Percentiles rank a stretch among this genome's conserved stretches.
Conservation (phyloP, 352 stramenopile genomes). For the Albugo laibachii region DNA sequence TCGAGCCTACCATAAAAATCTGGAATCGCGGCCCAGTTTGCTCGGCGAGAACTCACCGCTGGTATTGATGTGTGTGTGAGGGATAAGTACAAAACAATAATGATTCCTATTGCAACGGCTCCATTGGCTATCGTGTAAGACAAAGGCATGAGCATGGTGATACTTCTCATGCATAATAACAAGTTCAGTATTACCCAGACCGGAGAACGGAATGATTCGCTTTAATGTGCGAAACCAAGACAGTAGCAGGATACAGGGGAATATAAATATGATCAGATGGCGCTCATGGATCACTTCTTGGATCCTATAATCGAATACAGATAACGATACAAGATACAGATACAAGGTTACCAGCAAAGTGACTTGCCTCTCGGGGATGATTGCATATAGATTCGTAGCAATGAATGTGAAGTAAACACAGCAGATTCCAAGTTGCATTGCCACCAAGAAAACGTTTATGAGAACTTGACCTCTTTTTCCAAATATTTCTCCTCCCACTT, state of each 20-base stretch:
- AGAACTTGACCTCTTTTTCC: constrained; percentile 34
- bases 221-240: constrained; percentile 59
- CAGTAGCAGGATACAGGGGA: constrained; percentile 39
- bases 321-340: background rate
- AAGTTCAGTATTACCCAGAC: constrained; percentile 16
- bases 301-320: constrained; percentile 11
- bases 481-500: constrained; percentile 41
- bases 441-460: constrained; percentile 63
- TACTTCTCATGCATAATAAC: background rate
- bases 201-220: constrained; percentile 54
- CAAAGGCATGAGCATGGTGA: background rate
- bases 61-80: constrained; percentile 18
- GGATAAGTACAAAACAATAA: constrained; percentile 73
- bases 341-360: background rate
- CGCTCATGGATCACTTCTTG: constrained; percentile 41
- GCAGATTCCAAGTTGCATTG: constrained; percentile 60
- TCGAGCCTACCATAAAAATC: constrained; percentile 35
- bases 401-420: constrained; percentile 75
- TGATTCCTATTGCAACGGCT: constrained; percentile 35
- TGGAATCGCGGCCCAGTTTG: constrained; percentile 22
- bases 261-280: constrained; percentile 57
- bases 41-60: constrained; percentile 5
- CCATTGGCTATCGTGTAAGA: constrained; percentile 21
- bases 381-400: constrained; percentile 62
- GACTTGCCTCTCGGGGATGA: constrained; percentile 31